phyloP scores from a whole-genome alignment of 179 eudicot species.

The Patellifolia procumbens region DNA sequence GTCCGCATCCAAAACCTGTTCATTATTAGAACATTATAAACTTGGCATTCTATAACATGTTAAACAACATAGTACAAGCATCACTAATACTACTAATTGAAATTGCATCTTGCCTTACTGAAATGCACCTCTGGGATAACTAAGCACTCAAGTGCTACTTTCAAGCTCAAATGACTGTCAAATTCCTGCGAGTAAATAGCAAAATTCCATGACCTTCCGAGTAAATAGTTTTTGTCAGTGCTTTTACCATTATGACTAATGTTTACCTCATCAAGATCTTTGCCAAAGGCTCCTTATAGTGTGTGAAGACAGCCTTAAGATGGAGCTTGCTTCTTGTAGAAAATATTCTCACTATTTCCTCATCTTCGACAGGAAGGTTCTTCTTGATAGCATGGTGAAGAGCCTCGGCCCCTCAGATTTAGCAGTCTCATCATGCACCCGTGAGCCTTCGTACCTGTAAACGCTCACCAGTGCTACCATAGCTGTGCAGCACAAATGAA shows the following conservation, averaged over 20 bases:
- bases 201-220: neutral
- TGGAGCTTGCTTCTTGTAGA: conserved; percentile 82
- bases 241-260: too few relatives aligned
- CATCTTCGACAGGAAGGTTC: conserved; percentile 42
- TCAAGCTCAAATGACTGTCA: conserved; percentile 37
- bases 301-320: conserved; percentile 48
- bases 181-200: conserved; percentile 46
- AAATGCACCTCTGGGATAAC: conserved; percentile 53
- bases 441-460: conserved; percentile 82
- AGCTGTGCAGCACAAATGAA: conserved; percentile 46
- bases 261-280: conserved; percentile 54
- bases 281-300: conserved; percentile 65
- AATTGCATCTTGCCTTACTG: conserved; percentile 44
- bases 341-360: conserved; percentile 66
- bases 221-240: neutral
- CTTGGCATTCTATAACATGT: neutral
- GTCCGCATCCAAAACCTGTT: conserved; percentile 61
- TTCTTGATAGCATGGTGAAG: conserved; percentile 47
- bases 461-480: conserved; percentile 76
- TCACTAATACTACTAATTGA: neutral
- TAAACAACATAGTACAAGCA: neutral
- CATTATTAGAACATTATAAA: neutral
- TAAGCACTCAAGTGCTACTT: conserved; percentile 56
- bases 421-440: conserved; percentile 53
- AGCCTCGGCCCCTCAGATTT: conserved; percentile 72